Percentiles rank a stretch among this genome's conserved stretches.
phyloP scores from a whole-genome alignment of 768 basidiomycete genomes.

The Suillus bovinus region DNA sequence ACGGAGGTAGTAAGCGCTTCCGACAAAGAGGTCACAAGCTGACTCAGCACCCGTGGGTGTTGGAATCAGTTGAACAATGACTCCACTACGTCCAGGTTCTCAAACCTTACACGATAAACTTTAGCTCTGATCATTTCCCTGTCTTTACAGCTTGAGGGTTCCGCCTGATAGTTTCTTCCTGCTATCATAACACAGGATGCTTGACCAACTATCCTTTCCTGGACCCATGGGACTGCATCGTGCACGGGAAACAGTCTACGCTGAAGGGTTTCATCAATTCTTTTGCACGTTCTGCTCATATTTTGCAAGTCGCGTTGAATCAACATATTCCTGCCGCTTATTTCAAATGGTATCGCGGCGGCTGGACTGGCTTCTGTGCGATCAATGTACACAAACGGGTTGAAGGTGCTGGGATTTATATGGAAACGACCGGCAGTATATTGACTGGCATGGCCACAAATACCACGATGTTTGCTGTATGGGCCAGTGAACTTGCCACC shows the following conservation, averaged over 20 bases:
- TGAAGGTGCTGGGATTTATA: not conserved
- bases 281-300: not conserved
- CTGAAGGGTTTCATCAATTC: not conserved
- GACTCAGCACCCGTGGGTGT: not conserved
- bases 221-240: not conserved
- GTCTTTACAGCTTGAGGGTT: no score
- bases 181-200: not conserved
- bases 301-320: not conserved
- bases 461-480: not conserved
- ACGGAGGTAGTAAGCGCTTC: constrained; percentile 18
- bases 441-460: not conserved
- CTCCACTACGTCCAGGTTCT: not conserved
- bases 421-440: not conserved
- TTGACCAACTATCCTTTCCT: not conserved
- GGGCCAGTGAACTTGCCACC: not conserved
- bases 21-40: constrained; percentile 7
- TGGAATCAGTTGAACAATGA: no score
- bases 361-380: not conserved
- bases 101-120: constrained; percentile 3
- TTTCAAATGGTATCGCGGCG: no score
- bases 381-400: not conserved
- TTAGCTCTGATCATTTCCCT: not conserved
- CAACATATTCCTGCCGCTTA: not conserved
- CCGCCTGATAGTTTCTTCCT: not conserved
- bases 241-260: not conserved